phyloP scores from a whole-genome alignment of 1,139 yeast genomes.

The Wickerhamiella pararugosa region DNA sequence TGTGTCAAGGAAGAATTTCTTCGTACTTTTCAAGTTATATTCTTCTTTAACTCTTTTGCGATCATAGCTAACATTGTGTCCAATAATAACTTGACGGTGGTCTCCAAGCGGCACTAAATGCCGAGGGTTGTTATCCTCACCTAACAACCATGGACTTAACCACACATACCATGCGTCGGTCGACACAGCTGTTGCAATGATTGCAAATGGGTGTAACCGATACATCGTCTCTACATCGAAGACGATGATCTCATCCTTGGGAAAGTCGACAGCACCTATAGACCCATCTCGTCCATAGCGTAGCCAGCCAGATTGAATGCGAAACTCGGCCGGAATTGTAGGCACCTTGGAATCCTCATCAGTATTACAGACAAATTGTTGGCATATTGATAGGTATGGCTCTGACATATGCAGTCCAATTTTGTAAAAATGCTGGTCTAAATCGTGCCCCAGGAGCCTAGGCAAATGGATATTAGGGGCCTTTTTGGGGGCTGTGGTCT shows the following conservation, averaged over 20 bases:
- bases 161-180: slow-evolving; percentile 82
- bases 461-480: slow-evolving; percentile 50
- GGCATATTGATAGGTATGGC: slow-evolving; percentile 42
- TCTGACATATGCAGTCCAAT: slow-evolving; percentile 44
- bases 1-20: slow-evolving; percentile 74
- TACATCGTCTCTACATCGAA: slow-evolving; percentile 88
- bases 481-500: slow-evolving; percentile 33
- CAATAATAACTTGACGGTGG: slow-evolving; percentile 48
- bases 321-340: slow-evolving; percentile 11
- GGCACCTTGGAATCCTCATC: neutral
- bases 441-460: slow-evolving; percentile 43
- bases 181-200: slow-evolving; percentile 72
- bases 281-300: slow-evolving; percentile 50
- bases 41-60: slow-evolving; percentile 78
- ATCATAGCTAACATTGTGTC: slow-evolving; percentile 86
- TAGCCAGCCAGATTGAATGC: slow-evolving; percentile 64
- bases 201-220: slow-evolving; percentile 57
- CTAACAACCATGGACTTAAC: slow-evolving; percentile 73
- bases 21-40: slow-evolving; percentile 49
- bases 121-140: slow-evolving; percentile 34
- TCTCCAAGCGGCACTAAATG: slow-evolving; percentile 63
- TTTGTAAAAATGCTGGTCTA: slow-evolving; percentile 76
- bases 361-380: slow-evolving; percentile 25
- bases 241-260: slow-evolving; percentile 51
- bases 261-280: slow-evolving; percentile 40